These are phyloP conservation scores for Hanseniaspora clermontiae DNA, from an alignment of 805 yeast genomes.

Conservation along the genomic window DNA sequence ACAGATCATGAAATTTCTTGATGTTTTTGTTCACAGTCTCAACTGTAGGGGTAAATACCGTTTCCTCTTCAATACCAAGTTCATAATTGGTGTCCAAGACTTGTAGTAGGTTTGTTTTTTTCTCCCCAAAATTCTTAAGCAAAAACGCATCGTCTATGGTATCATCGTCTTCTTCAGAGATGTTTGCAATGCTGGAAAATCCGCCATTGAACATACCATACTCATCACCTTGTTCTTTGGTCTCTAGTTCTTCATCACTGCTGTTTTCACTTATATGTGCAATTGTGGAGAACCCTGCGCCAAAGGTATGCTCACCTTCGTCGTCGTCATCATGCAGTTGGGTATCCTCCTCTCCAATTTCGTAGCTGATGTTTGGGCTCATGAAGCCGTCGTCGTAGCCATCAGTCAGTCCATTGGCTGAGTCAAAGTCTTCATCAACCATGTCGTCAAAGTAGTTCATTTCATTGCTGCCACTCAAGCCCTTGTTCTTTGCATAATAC, in stretches of 20 bases:
- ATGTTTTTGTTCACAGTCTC: neutral
- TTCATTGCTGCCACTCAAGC: neutral
- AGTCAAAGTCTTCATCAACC: conserved; percentile 22
- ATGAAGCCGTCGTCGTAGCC: conserved; percentile 34
- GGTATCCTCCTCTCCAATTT: neutral
- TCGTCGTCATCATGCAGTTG: conserved; percentile 14
- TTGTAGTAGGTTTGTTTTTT: neutral
- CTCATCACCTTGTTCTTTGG: conserved; percentile 6
- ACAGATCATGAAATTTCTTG: neutral
- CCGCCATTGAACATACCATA: neutral
- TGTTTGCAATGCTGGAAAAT: neutral
- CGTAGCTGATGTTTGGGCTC: conserved; percentile 17
- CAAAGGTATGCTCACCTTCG: conserved; percentile 8
- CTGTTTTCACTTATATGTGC: conserved; percentile 17
- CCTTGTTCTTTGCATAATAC: conserved; percentile 31
- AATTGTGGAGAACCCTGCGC: conserved; percentile 1
- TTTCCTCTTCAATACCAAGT: neutral
- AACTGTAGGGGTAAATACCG: neutral
- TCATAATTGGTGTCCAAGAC: too few relatives aligned
- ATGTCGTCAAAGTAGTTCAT: conserved; percentile 30
- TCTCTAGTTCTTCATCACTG: conserved; percentile 11
- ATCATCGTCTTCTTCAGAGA: neutral
- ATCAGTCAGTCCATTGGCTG: neutral
- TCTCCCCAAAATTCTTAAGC: neutral
- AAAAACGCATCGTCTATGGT: neutral